Base-by-base conservation (phyloP, 2,329 filamentous ascomycete genomes). In the Phyllosticta citriasiana region DNA sequence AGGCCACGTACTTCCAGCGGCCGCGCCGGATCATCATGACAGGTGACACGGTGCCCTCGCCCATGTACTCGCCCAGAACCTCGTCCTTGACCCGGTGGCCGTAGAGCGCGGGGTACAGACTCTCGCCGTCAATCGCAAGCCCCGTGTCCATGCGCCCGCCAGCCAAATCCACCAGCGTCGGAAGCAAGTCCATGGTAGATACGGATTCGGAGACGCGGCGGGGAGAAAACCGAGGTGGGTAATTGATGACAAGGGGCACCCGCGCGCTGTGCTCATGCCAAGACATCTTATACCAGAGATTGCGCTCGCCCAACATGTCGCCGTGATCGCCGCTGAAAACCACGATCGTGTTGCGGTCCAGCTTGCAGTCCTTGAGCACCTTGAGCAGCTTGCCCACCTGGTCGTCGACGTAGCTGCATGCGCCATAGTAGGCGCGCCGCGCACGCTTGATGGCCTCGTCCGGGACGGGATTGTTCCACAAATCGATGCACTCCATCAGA, bases 221-320 rank as follows among this genome's bases (percentile, higher is more conserved):
- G 33, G 91, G 86, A 14, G 80, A 72, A 74, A 93, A 96, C 64
- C 81, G 82, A 68, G 85, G 80, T 26, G 92, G 92, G 68, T 92
- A 85, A 74, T 91, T 87, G 72, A 96, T 82, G 65, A 97, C 80
- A 71, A 97, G 86, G 1, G 92, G 92, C 24, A 97, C 92, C 27
- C 92, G 88, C 54, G 91, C 90, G 12, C 91, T 96, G 51, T 87
- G 87, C 80, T 97, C 92, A 69, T 91, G 96, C 82, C 94, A 97
- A 71, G 85, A 91, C 92, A 97, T 97, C 82, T 97, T 97, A 80
- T 96, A 92, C 92, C 92, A 97, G 55, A 97, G 79, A 5, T 89
- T 88, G 59, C 91, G 86, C 79, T 97, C 92, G 63, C 92, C 92
- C 7, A 97, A 83, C 92, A 97, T 97, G 74, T 97, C 92, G 61